A percentile compares a stretch with the other conserved stretches of the same genome.
Evolutionary conservation across 2,329 filamentous ascomycete genomes (phyloP).

Genomic region (Neonectria magnoliae): DNA sequence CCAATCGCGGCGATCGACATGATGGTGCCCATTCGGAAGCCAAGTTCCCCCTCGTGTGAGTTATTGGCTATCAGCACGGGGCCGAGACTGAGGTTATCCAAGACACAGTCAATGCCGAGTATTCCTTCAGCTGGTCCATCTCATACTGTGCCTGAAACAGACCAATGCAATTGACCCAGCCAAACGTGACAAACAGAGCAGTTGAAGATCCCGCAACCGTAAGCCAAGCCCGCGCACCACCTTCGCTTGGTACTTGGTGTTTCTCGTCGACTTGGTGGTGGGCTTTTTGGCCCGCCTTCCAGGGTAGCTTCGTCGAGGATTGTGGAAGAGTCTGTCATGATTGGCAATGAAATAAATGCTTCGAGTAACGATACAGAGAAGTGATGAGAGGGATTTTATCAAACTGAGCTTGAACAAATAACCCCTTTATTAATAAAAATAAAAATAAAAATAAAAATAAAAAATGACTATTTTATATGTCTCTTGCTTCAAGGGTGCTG

Average conservation of each 20-base stretch:
- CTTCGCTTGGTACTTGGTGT: slow-evolving; percentile 10
- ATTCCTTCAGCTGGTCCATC: slow-evolving; percentile 51
- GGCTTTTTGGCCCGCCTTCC: slow-evolving; percentile 16
- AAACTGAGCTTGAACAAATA: not conserved
- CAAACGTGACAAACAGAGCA: slow-evolving; percentile 38
- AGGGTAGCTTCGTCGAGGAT: slow-evolving; percentile 25
- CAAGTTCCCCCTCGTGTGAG: slow-evolving; percentile 27
- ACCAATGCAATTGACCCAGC: slow-evolving; percentile 47
- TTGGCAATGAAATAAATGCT: not conserved
- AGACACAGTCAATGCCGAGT: slow-evolving; percentile 56
- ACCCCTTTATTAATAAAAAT: no score
- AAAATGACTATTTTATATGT: not conserved
- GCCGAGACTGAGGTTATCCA: slow-evolving; percentile 57
- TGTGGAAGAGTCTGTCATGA: slow-evolving; percentile 17
- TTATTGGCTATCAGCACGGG: slow-evolving; percentile 27
- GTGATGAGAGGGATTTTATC: not conserved
- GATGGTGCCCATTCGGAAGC: slow-evolving; percentile 29
- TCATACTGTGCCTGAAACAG: slow-evolving; percentile 64
- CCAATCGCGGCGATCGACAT: slow-evolving; percentile 29
- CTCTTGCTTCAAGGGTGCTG: not conserved
- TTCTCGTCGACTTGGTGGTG: not conserved
- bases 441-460: no score
- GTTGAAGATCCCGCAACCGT: slow-evolving; percentile 31
- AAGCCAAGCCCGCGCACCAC: slow-evolving; percentile 28
- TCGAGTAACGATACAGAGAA: no score